Base-by-base conservation (phyloP, 2,329 filamentous ascomycete genomes). In the Colletotrichum theobromicola region DNA sequence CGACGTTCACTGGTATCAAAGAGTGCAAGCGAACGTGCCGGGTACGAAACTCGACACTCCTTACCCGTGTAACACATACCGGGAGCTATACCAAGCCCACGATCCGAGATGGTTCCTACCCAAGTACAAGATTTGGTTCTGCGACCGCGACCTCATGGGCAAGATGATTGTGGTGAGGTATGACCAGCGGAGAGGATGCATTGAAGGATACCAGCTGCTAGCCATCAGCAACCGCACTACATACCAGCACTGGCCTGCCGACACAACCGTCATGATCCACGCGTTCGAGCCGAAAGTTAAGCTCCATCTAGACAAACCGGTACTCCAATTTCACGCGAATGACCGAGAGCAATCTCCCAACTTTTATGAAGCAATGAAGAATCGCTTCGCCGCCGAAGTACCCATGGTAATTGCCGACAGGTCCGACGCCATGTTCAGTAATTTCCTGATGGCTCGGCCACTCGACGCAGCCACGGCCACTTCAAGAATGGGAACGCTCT, bases 71-170 rank as follows among this genome's bases (percentile, higher is more conserved):
- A 78, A 84, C 3, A 92, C 88, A 28, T 98, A 93, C 83, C 91
- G 90, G 72, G 89, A 93, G 30, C 89, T 98, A 4, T 98, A 94
- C 81, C 85, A 89, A 55, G 88, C 92, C 24, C 94, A 97, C 81
- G 90, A 97, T 76, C 93, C 93, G 1, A 91, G 93, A 79, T 98
- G 96, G 96, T 98, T 98, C 79, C 87, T 98, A 2, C 88, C 94
- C 0, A 91, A 90, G 66, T 88, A 94, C 81, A 96, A 94, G 83
- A 87, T 98, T 76, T 98, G 96, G 96, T 96, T 98, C 80, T 90
- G 92, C 74, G 95, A 98, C 82, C 89, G 87, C 3, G 89, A 92
- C 34, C 88, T 95, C 62, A 93, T 90, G 2, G 96, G 96, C 0
- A 94, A 93, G 80, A 83, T 98, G 55, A 88, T 98, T 30, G 80